Percentiles rank a stretch among this genome's conserved stretches.
Conservation (phyloP, 345 rosid species). For the Reutealis trisperma region DNA sequence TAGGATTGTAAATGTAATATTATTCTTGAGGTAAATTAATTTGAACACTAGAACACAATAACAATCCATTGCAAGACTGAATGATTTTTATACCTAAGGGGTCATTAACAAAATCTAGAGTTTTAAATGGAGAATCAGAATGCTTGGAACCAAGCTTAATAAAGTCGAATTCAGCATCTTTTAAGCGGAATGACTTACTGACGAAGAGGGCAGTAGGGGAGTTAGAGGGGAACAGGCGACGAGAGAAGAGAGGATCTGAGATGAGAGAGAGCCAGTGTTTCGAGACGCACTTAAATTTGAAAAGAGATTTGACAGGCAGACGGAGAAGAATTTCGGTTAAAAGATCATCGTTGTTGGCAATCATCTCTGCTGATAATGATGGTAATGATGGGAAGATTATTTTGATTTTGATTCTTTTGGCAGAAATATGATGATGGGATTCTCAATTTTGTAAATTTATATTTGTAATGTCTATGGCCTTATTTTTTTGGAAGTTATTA, state of each 20-base stretch:
- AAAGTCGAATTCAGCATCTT: constrained; percentile 11
- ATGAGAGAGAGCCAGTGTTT: constrained; percentile 38
- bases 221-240: not conserved
- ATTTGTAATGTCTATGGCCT: no score
- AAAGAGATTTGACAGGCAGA: constrained; percentile 30
- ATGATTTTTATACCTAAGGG: constrained; percentile 29
- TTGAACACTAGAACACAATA: constrained; percentile 40
- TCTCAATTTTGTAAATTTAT: no score
- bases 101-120: constrained; percentile 31
- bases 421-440: not conserved
- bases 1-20: constrained; percentile 44
- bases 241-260: constrained; percentile 29
- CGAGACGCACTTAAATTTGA: constrained; percentile 38
- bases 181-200: not conserved
- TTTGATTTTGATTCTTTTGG: constrained; percentile 1
- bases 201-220: constrained; percentile 7
- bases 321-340: constrained; percentile 32
- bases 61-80: constrained; percentile 55
- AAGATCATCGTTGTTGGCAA: constrained; percentile 31
- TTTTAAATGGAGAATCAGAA: constrained; percentile 19
- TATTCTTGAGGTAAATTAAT: not conserved
- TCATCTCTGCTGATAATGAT: constrained; percentile 22
- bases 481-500: no score
- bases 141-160: constrained; percentile 18
- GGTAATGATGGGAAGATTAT: not conserved